Base-by-base conservation (phyloP, 2,329 filamentous ascomycete species). In the Venturia asperata region DNA sequence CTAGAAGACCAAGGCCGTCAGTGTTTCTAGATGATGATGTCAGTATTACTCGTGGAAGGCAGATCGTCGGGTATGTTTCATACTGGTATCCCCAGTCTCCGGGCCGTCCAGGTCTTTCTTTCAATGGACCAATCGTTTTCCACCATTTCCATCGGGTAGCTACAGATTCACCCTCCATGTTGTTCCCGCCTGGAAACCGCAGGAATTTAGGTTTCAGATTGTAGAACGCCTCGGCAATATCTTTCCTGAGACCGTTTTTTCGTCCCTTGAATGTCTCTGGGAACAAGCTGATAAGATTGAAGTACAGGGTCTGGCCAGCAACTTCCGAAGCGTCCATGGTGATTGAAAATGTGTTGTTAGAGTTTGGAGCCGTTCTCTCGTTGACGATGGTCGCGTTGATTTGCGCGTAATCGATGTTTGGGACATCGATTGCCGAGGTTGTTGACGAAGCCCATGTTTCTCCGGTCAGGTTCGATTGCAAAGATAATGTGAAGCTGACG, bases 231-330 rank as follows among this genome's bases (percentile, higher is more conserved):
- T 83, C 75, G 61, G 79, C 80, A 56, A 83, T 73, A 65, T 83
- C 81, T 43, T 77, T 72, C 10, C 81, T 75, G 52, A 83, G 71
- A 21, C 82, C 82, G 69, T 84, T 83, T 63, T 77, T 76, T 21
- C 81, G 75, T 67, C 78, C 70, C 63, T 82, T 83, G 77, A 80
- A 84, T 0, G 82, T 84, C 5, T 81, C 81, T 1, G 80, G 80
- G 72, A 83, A 84, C 45, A 84, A 71, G 62, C 78, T 80, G 67
- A 84, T 79, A 21, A 84, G 71, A 66, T 80, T 79, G 72, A 84
- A 83, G 69, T 82, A 77, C 10, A 81, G 72, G 0, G 76, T 76
- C 41, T 75, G 74, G 6, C 72, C 73, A 7, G 73, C 72, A 24
- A 76, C 73, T 66, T 76, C 73, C 10, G 74, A 73, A 19, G 77